Evolutionary conservation across 441 rosid species (phyloP).

Genomic region (Pelargonium myrrhifolium): DNA sequence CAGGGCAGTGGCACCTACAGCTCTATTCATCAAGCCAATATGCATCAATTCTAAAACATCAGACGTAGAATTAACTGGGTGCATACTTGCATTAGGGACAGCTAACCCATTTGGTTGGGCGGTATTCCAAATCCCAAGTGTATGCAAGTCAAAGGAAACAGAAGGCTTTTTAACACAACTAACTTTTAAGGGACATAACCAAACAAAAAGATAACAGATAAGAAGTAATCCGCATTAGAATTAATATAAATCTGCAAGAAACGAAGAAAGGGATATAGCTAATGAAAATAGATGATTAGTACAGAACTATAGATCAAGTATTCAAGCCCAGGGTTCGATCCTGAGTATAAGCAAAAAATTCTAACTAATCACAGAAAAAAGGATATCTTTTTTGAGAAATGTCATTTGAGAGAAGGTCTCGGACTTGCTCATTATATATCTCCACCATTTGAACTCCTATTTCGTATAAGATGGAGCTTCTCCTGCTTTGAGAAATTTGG

Average conservation of each 20-base stretch:
- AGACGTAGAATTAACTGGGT: slow-evolving; percentile 62
- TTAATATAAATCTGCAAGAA: too few species aligned
- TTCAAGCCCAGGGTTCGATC: neutral
- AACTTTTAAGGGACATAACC: neutral
- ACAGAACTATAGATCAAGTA: neutral
- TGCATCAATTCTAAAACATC: slow-evolving; percentile 84
- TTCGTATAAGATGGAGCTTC: slow-evolving; percentile 40
- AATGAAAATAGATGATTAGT: slow-evolving; percentile 2
- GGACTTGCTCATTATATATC: slow-evolving; percentile 86
- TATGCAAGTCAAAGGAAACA: slow-evolving; percentile 64
- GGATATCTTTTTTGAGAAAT: slow-evolving; percentile 60
- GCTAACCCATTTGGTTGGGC: slow-evolving; percentile 82
- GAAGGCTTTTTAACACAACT: slow-evolving; percentile 5
- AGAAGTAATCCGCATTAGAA: neutral
- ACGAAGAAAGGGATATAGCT: neutral
- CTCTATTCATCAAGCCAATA: slow-evolving; percentile 71
- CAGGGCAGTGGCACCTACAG: slow-evolving; percentile 84
- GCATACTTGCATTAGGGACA: slow-evolving; percentile 95
- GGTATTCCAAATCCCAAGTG: slow-evolving; percentile 85
- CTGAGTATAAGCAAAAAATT: neutral
- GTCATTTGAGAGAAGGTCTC: slow-evolving; percentile 42
- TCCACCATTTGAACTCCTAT: slow-evolving; percentile 75
- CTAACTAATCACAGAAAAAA: slow-evolving; percentile 20
- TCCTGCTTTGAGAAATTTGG: slow-evolving; percentile 44
- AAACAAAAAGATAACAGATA: neutral